Evolutionary conservation across 352 stramenopile genomes (phyloP), one percentile per base, ranked within the genome.

Genomic region (Phytophthora citricola): DNA sequence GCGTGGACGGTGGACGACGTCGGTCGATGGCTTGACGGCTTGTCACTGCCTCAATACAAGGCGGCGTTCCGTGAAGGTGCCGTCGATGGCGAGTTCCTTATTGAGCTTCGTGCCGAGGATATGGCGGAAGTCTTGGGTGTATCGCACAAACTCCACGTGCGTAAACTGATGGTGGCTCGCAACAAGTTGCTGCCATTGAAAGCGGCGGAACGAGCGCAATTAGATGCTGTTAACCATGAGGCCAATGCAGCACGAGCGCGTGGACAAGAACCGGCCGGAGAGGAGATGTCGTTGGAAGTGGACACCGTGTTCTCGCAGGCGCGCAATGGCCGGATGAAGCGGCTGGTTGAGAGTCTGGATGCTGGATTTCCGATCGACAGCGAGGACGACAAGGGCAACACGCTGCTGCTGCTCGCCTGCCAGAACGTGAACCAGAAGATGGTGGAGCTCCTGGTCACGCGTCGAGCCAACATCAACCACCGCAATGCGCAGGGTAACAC

Each of bases 321-420:
- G 12, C 83, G 92, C 45, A 97, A 98, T 55, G 91, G 91, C 20
- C 81, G 94, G 15, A 69, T 96, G 38, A 97, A 95, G 76, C 82
- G 90, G 9, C 66, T 98, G 32, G 83, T 95, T 24, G 92, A 97
- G 49, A 97, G 88, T 47, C 50, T 98, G 17, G 88, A 98, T 58
- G 79, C 87, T 0, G 95, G 93, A 14, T 98, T 98, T 51, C 58
- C 83, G 5, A 74, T 98, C 40, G 90, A 98, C 55, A 73, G 63
- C 20, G 90, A 96, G 56, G 94, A 98, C 73, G 89, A 96, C 44
- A 96, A 97, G 55, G 95, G 93, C 53, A 98, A 98, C 72, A 98
- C 95, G 40, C 63, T 97, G 47, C 69, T 98, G 53, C 63, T 97
- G 10, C 71, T 97, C 31, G 94, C 94, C 22, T 87, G 78, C 36